These are phyloP conservation scores for Retiboletus flavoniger DNA, from an alignment of 1,284 basidiomycete genomes.

Conservation along the genomic window DNA sequence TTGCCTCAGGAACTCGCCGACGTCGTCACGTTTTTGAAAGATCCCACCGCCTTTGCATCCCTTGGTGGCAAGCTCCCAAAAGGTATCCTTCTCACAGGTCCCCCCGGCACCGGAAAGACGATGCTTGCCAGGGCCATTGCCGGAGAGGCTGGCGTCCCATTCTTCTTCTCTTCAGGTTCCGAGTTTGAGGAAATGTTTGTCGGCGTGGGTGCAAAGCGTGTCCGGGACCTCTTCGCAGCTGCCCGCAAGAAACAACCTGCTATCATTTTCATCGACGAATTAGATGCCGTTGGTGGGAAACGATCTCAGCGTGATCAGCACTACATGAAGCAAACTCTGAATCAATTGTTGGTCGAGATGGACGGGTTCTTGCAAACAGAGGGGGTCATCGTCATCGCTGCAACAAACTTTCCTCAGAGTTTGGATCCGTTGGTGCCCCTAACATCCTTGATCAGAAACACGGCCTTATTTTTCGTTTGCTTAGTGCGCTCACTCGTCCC, in stretches of 20 bases:
- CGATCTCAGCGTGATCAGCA: slow-evolving; percentile 85
- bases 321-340: slow-evolving; percentile 90
- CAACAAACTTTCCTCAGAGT: slow-evolving; percentile 93
- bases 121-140: slow-evolving; percentile 94
- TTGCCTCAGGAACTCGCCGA: slow-evolving; percentile 78
- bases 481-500: slow-evolving; percentile 86
- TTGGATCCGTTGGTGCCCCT: slow-evolving; percentile 69
- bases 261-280: slow-evolving; percentile 93
- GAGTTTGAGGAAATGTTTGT: slow-evolving; percentile 99
- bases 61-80: slow-evolving; percentile 91
- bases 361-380: slow-evolving; percentile 92
- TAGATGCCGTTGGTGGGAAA: slow-evolving; percentile 93
- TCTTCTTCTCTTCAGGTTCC: slow-evolving; percentile 86
- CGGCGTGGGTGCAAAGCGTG: slow-evolving; percentile 93
- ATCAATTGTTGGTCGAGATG: slow-evolving; percentile 92
- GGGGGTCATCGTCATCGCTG: slow-evolving; percentile 91
- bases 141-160: slow-evolving; percentile 94
- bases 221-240: slow-evolving; percentile 92
- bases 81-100: slow-evolving; percentile 86
- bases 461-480: slow-evolving; percentile 19
- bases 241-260: slow-evolving; percentile 94
- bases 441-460: slow-evolving; percentile 1
- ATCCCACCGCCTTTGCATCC: slow-evolving; percentile 83
- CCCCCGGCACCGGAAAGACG: slow-evolving; percentile 95
- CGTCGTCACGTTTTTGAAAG: slow-evolving; percentile 89